Conservation (phyloP, 106 monocot species). For the Acorus gramineus region DNA sequence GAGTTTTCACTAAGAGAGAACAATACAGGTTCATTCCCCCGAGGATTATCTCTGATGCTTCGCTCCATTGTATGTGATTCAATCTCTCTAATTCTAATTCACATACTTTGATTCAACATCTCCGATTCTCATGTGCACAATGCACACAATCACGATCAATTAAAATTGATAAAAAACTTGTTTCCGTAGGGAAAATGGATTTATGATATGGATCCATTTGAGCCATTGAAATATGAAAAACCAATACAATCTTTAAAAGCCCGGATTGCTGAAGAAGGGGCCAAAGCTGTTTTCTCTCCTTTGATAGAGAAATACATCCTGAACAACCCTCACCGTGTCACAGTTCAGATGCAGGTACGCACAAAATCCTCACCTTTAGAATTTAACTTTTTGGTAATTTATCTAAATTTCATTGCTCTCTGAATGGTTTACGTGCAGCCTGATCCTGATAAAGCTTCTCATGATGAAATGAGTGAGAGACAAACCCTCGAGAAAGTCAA, state of each 20-base stretch:
- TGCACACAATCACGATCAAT: no score
- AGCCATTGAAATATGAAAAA: constrained; percentile 82
- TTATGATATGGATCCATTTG: constrained; percentile 95
- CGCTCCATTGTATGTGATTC: constrained; percentile 67
- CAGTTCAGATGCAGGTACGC: constrained; percentile 87
- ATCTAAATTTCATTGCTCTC: constrained; percentile 3
- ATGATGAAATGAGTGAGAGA: constrained; percentile 70
- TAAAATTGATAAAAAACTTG: no score
- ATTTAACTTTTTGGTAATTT: background rate
- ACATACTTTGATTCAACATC: no score
- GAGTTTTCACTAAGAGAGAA: constrained; percentile 96
- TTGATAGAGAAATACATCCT: constrained; percentile 77
- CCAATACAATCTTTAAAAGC: constrained; percentile 80
- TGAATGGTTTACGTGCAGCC: constrained; percentile 28
- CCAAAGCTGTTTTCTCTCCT: constrained; percentile 83
- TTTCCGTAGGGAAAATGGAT: constrained; percentile 88
- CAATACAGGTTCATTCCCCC: constrained; percentile 93
- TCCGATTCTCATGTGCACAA: no score
- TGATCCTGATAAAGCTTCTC: constrained; percentile 92
- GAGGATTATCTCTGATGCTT: constrained; percentile 97
- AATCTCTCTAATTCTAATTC: background rate
- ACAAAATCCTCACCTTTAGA: background rate
- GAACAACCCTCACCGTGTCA: constrained; percentile 84
- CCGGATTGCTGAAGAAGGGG: constrained; percentile 66
- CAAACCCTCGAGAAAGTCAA: constrained; percentile 75